Conservation (phyloP, 345 rosid genomes). For the Sonneratia alba region DNA sequence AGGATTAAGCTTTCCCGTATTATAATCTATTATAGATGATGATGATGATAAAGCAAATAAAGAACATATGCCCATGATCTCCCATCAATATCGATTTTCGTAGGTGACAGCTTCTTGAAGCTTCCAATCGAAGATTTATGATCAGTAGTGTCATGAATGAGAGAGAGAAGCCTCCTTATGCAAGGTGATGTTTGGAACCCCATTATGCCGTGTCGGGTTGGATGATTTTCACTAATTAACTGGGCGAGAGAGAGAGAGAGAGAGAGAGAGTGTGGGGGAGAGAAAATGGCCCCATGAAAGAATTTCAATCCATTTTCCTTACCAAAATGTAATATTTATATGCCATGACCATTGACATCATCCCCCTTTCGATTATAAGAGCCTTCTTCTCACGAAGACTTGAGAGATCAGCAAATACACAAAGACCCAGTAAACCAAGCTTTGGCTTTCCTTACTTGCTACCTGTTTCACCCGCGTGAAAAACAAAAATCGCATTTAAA, state of each 20-base stretch:
- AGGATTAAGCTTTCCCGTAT: no score
- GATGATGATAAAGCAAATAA: neutral
- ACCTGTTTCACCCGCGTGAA: constrained; percentile 44
- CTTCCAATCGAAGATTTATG: no score
- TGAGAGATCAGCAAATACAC: constrained; percentile 53
- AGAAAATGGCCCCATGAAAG: neutral
- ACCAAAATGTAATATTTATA: constrained; percentile 29
- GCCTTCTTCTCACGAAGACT: constrained; percentile 55
- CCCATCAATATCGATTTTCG: neutral
- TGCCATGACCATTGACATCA: neutral
- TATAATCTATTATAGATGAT: no score
- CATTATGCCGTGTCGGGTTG: no score
- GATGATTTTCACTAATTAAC: no score
- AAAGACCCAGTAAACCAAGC: constrained; percentile 54
- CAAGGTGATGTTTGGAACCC: no score
- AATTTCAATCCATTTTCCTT: constrained; percentile 8
- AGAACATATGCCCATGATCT: neutral
- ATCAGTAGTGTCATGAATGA: no score
- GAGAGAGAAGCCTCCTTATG: no score
- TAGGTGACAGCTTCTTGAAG: no score
- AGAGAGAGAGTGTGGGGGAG: neutral
- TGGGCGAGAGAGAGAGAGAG: no score
- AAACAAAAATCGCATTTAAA: constrained; percentile 5
- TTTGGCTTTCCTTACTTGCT: constrained; percentile 40
- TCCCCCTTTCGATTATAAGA: constrained; percentile 17